Evolutionary conservation across 805 yeast species (phyloP), one percentile per base, ranked within the genome.

Genomic region (Suhomyces prunicola): DNA sequence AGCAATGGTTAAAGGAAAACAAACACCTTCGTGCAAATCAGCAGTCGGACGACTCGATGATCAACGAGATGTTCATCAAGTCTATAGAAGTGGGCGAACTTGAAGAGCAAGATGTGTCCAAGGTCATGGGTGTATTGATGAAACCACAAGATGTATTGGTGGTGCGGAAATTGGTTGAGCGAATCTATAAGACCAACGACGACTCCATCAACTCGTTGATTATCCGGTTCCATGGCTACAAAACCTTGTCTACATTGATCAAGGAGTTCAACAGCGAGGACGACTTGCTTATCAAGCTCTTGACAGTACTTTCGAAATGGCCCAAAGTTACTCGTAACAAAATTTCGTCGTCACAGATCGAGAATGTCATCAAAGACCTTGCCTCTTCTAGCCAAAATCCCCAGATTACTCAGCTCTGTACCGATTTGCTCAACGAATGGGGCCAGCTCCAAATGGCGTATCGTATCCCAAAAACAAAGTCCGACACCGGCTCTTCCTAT

Each of bases 161-260:
- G 33, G 82, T 85, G 7, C 70, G 74, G 42, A 87, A 86, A 63
- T 76, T 94, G 53, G 73, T 93, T 42, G 84, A 82, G 59, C 80
- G 98, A 57, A 78, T 88, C 27, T 75, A 78, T 53, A 66, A 82
- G 36, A 77, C 89, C 4, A 69, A 75, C 15, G 84, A 80, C 44
- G 72, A 74, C 2, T 67, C 69, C 5, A 73, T 87, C 27, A 82
- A 87, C 51, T 68, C 78, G 12, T 78, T 80, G 31, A 82, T 92
- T 44, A 82, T 90, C 61, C 80, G 85, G 55, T 77, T 90, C 63
- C 99, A 92, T 67, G 99, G 98, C 10, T 88, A 90, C 69, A 86
- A 86, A 63, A 85, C 94, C 17, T 74, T 92, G 50, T 81, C 88
- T 13, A 80, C 84, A 12, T 70, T 89, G 5, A 64, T 91, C 50